Evolutionary conservation across 139 green algal species (phyloP).

Genomic region (Nannochloris sp.): DNA sequence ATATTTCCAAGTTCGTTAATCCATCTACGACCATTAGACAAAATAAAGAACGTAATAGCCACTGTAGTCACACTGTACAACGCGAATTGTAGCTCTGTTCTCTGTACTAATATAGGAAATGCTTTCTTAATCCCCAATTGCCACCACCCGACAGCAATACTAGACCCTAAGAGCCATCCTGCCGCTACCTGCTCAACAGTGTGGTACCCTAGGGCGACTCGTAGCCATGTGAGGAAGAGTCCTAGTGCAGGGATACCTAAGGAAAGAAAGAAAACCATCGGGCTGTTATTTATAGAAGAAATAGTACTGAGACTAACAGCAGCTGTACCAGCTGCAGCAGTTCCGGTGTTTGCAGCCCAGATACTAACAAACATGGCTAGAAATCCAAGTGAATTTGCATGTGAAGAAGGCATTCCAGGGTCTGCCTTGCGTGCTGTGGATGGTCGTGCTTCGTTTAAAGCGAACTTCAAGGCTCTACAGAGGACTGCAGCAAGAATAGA

Average conservation of each 20-base stretch:
- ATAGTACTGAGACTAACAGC: not conserved
- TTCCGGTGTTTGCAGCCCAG: not conserved
- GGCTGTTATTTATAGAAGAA: not conserved
- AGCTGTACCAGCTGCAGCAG: not conserved
- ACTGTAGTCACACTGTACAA: not conserved
- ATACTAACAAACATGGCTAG: constrained; percentile 45
- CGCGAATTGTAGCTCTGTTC: not conserved
- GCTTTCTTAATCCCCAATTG: not conserved
- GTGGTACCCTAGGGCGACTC: constrained; percentile 61
- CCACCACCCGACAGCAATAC: constrained; percentile 17
- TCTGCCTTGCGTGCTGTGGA: constrained; percentile 49
- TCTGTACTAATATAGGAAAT: not conserved
- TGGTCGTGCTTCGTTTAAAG: constrained; percentile 63
- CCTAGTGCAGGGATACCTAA: not conserved
- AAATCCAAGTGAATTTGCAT: constrained; percentile 55
- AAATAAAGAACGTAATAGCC: constrained; percentile 10
- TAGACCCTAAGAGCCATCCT: constrained; percentile 40
- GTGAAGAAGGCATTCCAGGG: constrained; percentile 62
- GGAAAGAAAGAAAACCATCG: not conserved
- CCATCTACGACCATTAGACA: constrained; percentile 19
- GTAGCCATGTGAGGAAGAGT: constrained; percentile 46
- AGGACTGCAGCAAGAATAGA: constrained; percentile 9
- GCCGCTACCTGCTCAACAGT: constrained; percentile 56
- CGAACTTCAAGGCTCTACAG: constrained; percentile 46
- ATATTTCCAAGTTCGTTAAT: not conserved